Base-by-base conservation (phyloP, 192 early-diverging fungal genomes). In the Coemansia sp. region DNA sequence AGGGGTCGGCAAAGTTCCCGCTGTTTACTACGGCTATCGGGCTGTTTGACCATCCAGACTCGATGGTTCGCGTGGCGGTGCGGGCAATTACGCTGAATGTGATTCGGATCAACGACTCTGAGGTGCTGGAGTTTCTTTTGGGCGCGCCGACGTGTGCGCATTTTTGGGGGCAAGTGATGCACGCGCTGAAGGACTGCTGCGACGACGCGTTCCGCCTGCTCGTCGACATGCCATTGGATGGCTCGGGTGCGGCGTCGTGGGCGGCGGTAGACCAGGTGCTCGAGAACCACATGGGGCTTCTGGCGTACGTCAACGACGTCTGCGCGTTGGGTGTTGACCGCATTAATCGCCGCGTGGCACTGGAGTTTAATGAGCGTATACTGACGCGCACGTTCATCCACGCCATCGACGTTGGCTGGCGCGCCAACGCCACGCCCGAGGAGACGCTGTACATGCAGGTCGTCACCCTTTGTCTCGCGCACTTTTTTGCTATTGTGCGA, bases 21-120 rank as follows among this genome's bases (percentile, higher is more conserved):
- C 78, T 87, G 45, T 92, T 90, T 62, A 87, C 87, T 0, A 86
- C 89, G n/a, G 88, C 90, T 40, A 84, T 90, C 42, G 53, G 65
- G 24, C 86, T 88, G 63, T 90, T 88, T 62, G 84, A 88, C 66
- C 89, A 89, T 40, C 81, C 89, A 10, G 90, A 93, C 50, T 79
- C 84, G 63, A 91, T 93, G 90, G 85, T 90, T 14, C 85, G 90
- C 34, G 88, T 88, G 14, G 87, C 89, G 0, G 89, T 88, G 39
- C 81, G 87, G 40, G 79, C 86, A 6, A 85, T 89, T 59, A 89
- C 88, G 5, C 83, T 89, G 29, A 89, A 88, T 68, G 86, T 89
- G 24, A 87, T 87, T 41, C 73, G 74, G 13, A 75, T 82, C 46
- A 77, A 73, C 62, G 72, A 82, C 64, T 64, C 37, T 1, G 67